Evolutionary conservation across 1,284 basidiomycete genomes (phyloP).

Genomic region (Cystobasidiaceae sp.): DNA sequence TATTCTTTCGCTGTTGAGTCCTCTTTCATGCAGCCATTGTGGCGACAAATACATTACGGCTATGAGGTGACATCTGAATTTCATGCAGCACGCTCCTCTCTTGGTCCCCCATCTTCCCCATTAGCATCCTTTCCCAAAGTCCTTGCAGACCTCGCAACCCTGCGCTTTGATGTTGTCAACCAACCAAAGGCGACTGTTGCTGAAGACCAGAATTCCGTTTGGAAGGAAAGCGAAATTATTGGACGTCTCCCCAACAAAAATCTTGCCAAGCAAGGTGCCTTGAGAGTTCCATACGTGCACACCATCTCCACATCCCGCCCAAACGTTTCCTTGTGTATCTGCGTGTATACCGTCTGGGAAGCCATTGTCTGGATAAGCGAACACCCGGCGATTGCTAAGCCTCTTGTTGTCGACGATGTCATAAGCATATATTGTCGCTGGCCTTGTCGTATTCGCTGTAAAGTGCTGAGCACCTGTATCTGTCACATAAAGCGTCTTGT

Average conservation of each 20-base stretch:
- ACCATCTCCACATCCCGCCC: conserved; percentile 35
- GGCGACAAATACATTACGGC: background rate
- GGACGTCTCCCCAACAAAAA: background rate
- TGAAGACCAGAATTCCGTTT: conserved; percentile 6
- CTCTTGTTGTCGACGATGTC: conserved; percentile 37
- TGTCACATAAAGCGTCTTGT: conserved; percentile 34
- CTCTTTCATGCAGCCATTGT: no score
- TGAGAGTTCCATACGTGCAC: conserved; percentile 18
- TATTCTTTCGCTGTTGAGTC: no score
- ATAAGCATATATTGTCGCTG: conserved; percentile 43
- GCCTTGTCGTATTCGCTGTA: conserved; percentile 34
- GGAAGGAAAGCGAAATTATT: conserved; percentile 13
- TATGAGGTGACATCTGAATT: no score
- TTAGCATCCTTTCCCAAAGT: conserved; percentile 13
- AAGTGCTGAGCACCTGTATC: conserved; percentile 38
- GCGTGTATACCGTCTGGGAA: conserved; percentile 36
- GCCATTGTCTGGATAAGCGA: conserved; percentile 42
- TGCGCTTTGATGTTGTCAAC: conserved; percentile 6
- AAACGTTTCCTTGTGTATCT: conserved; percentile 35
- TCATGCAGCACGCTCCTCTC: no score
- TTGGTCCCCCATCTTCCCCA: no score
- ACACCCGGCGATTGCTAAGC: conserved; percentile 40
- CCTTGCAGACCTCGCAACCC: conserved; percentile 10
- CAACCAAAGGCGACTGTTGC: conserved; percentile 6
- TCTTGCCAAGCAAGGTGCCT: conserved; percentile 16